Evolutionary conservation across 208 protist species (phyloP), one percentile per base, ranked within the genome.

Genomic region (Trypanosomatidae sp.): DNA sequence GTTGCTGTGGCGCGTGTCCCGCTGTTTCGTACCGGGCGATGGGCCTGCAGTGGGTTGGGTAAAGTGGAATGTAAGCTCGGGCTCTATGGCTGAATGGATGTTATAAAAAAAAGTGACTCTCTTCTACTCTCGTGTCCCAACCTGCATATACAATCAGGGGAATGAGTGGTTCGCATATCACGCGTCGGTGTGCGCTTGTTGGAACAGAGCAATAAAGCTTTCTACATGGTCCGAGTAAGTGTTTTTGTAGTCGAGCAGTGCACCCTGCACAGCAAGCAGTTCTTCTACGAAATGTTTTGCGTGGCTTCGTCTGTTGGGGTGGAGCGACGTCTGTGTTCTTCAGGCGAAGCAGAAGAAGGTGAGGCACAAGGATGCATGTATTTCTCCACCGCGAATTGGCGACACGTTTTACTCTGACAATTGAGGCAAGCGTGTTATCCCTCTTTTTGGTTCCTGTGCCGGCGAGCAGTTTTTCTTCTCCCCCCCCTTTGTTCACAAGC

Each of bases 401-500:
- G 39, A 65, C 10, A 13, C 36, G 8, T 6, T 47, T 13, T 65
- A 47, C 39, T 47, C 22, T 44, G 60, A 13, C 33, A 65, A 10
- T 47, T 9, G n/a, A 28, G 60, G 22, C 60, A 44, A 22, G 3
- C n/a, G 22, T 22, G 22, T 47, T 44, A 44, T 47, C 4, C 9
- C 10, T 8, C 12, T 44, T 44, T 65, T 65, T 65, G 2, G 44
- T 33, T 28, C 13, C 3, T 12, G 33, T 25, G 1, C n/a, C 1
- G 28, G 10, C 28, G 43, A 46, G 41, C 15, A 39, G 22, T 33
- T 52, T 53, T 43, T 43, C 7, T 46, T 17, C 36, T 0, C 9
- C 17, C n/a, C 17, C 36, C 60, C 59, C 58, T 53, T 56, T 69
- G 6, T 69, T 44, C 66, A 56, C 66, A 59, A 22, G 46, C 66